Base-by-base conservation (phyloP, 108 stramenopile genomes). In the Ochromonas danica region DNA sequence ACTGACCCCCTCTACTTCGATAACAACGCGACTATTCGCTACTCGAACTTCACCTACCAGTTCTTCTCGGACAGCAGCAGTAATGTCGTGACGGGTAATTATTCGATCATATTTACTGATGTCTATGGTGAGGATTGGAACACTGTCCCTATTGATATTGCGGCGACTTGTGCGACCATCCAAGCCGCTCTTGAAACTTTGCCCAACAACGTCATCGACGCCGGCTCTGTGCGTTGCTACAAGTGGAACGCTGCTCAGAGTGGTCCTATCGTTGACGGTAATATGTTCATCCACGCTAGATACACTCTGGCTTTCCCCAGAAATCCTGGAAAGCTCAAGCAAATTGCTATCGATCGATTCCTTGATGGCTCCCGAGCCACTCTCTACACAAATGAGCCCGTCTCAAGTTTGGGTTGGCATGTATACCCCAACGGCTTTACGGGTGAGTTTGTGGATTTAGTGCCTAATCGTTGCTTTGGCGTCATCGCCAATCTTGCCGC, bases 301-400 rank as follows among this genome's bases (percentile, higher is more conserved):
- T 38, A 40, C 22, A 70, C 67, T 70, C 14, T 70, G 14, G 67
- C 40, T 14, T 70, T 70, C 67, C 67, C 67, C 40, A 70, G 33
- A 40, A 70, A 70, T 40, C 14, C 67, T 40, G 67, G 67, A 17
- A 10, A 22, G 22, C 67, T 70, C 67, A 10, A 10, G 14, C 10
- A 17, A 14, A 17, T 70, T 14, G 67, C 14, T 10, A 10, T 70
- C 33, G 67, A 70, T 10, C 14, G 17, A 17, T 22, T 31, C 67
- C 67, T 70, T 70, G 67, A 70, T 31, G 67, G 67, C 36, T 40
- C 67, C 67, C 67, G 67, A 14, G 17, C 67, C 39, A 70, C 67
- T 40, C 67, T 70, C 33, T 38, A 40, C 39, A 31, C 67, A 10
- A 31, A 70, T 22, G 39, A 38, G 17, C 17, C 22, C 14, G 22